These are phyloP conservation scores for Fusarium chuoi DNA, from an alignment of 2,329 filamentous ascomycete species.

Conservation along the genomic window DNA sequence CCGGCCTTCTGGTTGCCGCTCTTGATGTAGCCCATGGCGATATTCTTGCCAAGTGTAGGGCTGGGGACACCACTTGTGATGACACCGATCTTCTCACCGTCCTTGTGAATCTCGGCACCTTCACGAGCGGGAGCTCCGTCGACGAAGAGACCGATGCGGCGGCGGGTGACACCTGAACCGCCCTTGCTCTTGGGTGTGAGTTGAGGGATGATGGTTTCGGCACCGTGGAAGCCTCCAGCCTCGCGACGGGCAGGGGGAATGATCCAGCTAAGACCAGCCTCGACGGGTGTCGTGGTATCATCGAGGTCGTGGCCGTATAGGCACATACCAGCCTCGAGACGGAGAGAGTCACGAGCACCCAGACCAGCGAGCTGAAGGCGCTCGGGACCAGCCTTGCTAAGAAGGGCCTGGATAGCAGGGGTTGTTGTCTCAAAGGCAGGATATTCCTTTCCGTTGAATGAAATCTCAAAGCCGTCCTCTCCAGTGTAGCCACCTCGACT, in stretches of 20 bases:
- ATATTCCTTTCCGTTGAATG: conserved; percentile 66
- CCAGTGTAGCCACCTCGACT: conserved; percentile 95
- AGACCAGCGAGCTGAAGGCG: conserved; percentile 83
- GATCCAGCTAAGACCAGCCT: conserved; percentile 76
- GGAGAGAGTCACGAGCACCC: conserved; percentile 89
- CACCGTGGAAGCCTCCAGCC: conserved; percentile 83
- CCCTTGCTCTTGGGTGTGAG: conserved; percentile 79
- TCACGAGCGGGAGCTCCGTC: conserved; percentile 91
- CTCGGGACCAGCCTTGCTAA: conserved; percentile 69
- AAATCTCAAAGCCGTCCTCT: conserved; percentile 98
- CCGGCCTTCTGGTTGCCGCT: conserved; percentile 85
- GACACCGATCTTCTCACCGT: conserved; percentile 75
- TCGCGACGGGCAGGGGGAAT: conserved; percentile 80
- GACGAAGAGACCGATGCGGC: conserved; percentile 83
- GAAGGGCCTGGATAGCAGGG: conserved; percentile 73
- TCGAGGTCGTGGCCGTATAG: conserved; percentile 99
- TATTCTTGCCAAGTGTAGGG: conserved; percentile 87
- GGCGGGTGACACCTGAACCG: conserved; percentile 73
- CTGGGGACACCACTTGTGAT: conserved; percentile 93
- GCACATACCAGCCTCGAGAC: conserved; percentile 97
- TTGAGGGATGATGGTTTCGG: conserved; percentile 80
- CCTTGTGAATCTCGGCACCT: conserved; percentile 79
- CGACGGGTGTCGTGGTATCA: conserved; percentile 73
- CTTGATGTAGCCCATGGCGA: conserved; percentile 94
- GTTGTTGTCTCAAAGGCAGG: conserved; percentile 55